Evolutionary conservation across 257 asterid species (phyloP).

Genomic region (Scutellaria baicalensis): DNA sequence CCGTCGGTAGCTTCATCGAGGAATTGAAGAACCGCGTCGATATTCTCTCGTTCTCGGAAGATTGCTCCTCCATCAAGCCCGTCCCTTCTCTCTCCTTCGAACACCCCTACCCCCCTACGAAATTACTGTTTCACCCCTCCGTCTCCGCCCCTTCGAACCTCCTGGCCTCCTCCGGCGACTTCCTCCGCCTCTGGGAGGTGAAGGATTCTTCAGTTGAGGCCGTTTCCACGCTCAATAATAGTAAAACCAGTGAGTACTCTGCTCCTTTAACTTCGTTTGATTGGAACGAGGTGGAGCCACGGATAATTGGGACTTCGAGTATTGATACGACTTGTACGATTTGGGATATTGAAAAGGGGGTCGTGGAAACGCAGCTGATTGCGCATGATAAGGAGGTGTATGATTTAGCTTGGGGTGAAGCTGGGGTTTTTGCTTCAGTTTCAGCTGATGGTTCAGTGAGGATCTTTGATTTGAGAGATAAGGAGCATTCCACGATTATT

Average conservation of each 20-base stretch:
- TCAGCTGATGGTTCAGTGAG: slow-evolving; percentile 89
- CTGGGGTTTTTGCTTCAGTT: slow-evolving; percentile 80
- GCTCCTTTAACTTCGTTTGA: slow-evolving; percentile 90
- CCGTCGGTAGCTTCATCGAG: slow-evolving; percentile 74
- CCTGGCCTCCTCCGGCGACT: slow-evolving; percentile 90
- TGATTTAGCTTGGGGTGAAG: slow-evolving; percentile 96
- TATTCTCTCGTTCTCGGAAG: slow-evolving; percentile 65
- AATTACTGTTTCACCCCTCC: slow-evolving; percentile 70
- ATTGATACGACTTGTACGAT: slow-evolving; percentile 88
- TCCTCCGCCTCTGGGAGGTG: slow-evolving; percentile 76
- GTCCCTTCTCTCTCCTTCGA: slow-evolving; percentile 58
- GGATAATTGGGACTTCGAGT: slow-evolving; percentile 74
- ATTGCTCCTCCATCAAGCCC: slow-evolving; percentile 37
- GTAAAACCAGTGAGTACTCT: slow-evolving; percentile 66
- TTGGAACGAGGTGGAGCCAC: slow-evolving; percentile 86
- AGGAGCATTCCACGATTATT: slow-evolving; percentile 87
- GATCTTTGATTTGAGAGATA: slow-evolving; percentile 82
- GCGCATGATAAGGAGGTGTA: slow-evolving; percentile 92
- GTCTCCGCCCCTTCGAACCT: slow-evolving; percentile 40
- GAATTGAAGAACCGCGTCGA: slow-evolving; percentile 72
- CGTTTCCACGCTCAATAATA: slow-evolving; percentile 45
- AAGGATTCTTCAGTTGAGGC: slow-evolving; percentile 45
- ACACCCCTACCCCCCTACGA: slow-evolving; percentile 92
- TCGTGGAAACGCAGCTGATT: slow-evolving; percentile 75
- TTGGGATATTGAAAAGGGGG: slow-evolving; percentile 79